Percentiles rank a stretch among this genome's conserved stretches.
phyloP scores from a whole-genome alignment of 2,329 filamentous ascomycete species.

The Talaromyces sp. region DNA sequence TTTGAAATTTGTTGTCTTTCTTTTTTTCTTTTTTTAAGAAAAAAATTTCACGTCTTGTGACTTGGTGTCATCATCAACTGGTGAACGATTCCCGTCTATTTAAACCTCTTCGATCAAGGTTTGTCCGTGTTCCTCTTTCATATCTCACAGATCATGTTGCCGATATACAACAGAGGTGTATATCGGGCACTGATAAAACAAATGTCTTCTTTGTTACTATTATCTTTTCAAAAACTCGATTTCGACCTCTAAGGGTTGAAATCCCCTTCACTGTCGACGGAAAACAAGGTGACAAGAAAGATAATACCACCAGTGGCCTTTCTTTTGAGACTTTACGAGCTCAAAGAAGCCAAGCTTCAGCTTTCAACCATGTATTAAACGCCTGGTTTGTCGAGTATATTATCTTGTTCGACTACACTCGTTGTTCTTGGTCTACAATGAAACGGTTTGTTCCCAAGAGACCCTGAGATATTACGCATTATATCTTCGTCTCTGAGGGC shows the following conservation, averaged over 20 bases:
- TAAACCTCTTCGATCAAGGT: not conserved
- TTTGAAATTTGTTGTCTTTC: not conserved
- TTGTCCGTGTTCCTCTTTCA: not conserved
- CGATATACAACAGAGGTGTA: not conserved
- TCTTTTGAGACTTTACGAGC: too few species aligned
- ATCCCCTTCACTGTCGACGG: not conserved
- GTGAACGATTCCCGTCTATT: not conserved
- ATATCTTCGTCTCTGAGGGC: too few species aligned
- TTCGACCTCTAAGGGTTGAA: not conserved
- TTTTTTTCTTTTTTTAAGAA: not conserved
- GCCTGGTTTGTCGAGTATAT: too few species aligned
- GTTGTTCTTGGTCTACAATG: too few species aligned
- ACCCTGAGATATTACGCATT: too few species aligned
- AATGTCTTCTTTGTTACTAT: not conserved
- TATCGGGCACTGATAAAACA: not conserved
- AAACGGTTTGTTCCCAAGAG: too few species aligned
- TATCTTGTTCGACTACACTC: too few species aligned
- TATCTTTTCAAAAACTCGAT: not conserved
- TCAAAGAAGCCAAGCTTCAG: too few species aligned
- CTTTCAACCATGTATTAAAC: too few species aligned
- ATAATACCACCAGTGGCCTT: too few species aligned
- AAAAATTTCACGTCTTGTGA: not conserved
- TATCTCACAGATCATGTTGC: not conserved
- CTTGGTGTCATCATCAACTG: not conserved
- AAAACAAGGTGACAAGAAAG: not conserved